These are phyloP conservation scores for Teratosphaeria gauchensis DNA, from an alignment of 2,329 filamentous ascomycete genomes.

Conservation along the genomic window DNA sequence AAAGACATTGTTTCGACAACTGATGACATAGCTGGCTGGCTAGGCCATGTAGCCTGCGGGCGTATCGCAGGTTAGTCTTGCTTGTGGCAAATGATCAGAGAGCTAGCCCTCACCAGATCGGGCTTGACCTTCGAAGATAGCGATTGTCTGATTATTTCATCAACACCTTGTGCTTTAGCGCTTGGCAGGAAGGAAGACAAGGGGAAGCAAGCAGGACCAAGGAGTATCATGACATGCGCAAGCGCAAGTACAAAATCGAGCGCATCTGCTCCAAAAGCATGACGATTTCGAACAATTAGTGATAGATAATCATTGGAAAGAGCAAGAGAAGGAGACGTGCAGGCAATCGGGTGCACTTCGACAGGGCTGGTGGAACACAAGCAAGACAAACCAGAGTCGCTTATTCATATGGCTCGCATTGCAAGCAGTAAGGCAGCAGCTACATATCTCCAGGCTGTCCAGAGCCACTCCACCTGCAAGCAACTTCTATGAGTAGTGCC, in stretches of 20 bases:
- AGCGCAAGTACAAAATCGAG: not conserved
- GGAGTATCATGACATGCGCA: not conserved
- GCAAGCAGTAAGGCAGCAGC: no score
- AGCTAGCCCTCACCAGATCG: not conserved
- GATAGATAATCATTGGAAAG: no score
- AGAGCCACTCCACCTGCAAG: no score
- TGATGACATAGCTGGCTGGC: no score
- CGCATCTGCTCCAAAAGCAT: not conserved
- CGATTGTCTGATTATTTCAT: not conserved
- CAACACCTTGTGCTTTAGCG: not conserved
- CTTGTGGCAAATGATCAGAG: not conserved
- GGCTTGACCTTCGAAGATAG: not conserved
- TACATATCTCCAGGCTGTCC: no score
- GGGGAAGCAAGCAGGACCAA: not conserved
- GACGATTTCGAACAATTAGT: not conserved
- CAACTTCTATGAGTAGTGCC: not conserved
- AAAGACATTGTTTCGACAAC: no score
- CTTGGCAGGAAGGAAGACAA: not conserved
- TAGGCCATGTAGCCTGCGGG: not conserved
- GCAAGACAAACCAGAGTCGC: no score
- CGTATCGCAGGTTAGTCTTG: not conserved
- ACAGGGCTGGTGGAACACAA: no score
- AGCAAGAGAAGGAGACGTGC: no score
- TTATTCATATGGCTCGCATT: no score
- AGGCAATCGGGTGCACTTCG: not conserved